Percentiles rank a stretch among this genome's conserved stretches.
Conservation (phyloP, 129 eudicot species). For the Tagetes patula region DNA sequence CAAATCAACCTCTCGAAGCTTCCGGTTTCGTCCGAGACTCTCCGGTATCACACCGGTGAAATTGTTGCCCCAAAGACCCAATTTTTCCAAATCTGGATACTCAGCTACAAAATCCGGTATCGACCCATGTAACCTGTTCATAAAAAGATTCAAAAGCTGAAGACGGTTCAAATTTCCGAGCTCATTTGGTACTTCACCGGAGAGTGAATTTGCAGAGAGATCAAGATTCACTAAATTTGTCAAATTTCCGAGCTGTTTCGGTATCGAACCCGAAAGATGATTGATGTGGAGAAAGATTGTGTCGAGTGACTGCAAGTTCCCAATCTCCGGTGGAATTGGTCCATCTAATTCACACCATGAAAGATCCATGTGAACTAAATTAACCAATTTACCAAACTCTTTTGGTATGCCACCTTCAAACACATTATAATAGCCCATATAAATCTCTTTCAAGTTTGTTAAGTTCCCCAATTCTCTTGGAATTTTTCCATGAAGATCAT, state of each 20-base stretch:
- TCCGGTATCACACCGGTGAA: constrained; percentile 84
- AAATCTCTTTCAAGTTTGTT: constrained; percentile 73
- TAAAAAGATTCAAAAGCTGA: constrained; percentile 70
- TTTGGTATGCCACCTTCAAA: constrained; percentile 81
- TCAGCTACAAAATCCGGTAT: constrained; percentile 83
- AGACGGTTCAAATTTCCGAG: constrained; percentile 50
- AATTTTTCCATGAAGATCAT: constrained; percentile 70
- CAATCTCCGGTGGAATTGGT: constrained; percentile 69
- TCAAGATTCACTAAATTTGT: constrained; percentile 74
- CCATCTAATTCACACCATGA: constrained; percentile 76
- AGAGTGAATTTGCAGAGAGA: constrained; percentile 68
- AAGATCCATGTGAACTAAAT: constrained; percentile 75
- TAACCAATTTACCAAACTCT: constrained; percentile 69
- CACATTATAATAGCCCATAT: constrained; percentile 76
- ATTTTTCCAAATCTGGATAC: constrained; percentile 52
- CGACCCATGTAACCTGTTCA: constrained; percentile 89
- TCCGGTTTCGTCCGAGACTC: constrained; percentile 66
- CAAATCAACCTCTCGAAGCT: constrained; percentile 72
- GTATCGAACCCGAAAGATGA: constrained; percentile 70
- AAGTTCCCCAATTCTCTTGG: constrained; percentile 88
- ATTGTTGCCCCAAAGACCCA: constrained; percentile 81
- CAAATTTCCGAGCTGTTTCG: constrained; percentile 72
- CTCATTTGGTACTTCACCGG: constrained; percentile 85
- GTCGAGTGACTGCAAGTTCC: constrained; percentile 65
- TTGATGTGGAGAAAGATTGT: constrained; percentile 74